Percentiles rank a stretch among this genome's conserved stretches.
Evolutionary conservation across 2,329 filamentous ascomycete species (phyloP).

Genomic region (Spiromastix sp.): DNA sequence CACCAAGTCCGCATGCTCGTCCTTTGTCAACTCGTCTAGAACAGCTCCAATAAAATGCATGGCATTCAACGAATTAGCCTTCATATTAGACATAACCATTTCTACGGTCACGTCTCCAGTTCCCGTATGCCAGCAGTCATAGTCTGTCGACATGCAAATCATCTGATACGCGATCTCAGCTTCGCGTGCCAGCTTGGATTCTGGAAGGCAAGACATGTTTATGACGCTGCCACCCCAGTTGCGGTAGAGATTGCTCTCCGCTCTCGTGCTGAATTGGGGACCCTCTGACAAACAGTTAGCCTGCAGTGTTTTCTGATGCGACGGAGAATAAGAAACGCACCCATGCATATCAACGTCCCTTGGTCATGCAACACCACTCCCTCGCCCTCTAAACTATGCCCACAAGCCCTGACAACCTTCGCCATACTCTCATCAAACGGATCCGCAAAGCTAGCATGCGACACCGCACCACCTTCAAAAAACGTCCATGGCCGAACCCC

Average conservation of each 20-base stretch:
- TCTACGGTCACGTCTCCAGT: constrained; percentile 77
- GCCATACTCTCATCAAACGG: constrained; percentile 78
- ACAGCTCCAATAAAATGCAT: constrained; percentile 76
- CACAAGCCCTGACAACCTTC: constrained; percentile 66
- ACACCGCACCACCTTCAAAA: constrained; percentile 73
- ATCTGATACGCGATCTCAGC: constrained; percentile 96
- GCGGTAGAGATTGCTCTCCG: constrained; percentile 92
- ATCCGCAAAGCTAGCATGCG: constrained; percentile 90
- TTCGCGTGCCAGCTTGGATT: constrained; percentile 91
- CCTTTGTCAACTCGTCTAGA: constrained; percentile 70
- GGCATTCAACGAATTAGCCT: constrained; percentile 81
- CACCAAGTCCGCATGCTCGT: constrained; percentile 66
- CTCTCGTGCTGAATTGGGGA: constrained; percentile 94
- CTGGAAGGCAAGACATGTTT: constrained; percentile 94
- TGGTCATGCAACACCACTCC: constrained; percentile 74
- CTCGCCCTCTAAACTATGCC: constrained; percentile 66
- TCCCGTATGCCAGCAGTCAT: constrained; percentile 85
- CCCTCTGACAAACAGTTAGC: constrained; percentile 52
- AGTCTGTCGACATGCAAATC: constrained; percentile 99
- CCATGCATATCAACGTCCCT: constrained; percentile 86
- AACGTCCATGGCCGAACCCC: constrained; percentile 90
- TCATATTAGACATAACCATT: constrained; percentile 97
- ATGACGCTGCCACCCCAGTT: constrained; percentile 89
- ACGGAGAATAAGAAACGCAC: constrained; percentile 40
- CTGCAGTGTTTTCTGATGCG: background rate